Base-by-base conservation (phyloP, 2,329 filamentous ascomycete species). In the Septoria linicola region DNA sequence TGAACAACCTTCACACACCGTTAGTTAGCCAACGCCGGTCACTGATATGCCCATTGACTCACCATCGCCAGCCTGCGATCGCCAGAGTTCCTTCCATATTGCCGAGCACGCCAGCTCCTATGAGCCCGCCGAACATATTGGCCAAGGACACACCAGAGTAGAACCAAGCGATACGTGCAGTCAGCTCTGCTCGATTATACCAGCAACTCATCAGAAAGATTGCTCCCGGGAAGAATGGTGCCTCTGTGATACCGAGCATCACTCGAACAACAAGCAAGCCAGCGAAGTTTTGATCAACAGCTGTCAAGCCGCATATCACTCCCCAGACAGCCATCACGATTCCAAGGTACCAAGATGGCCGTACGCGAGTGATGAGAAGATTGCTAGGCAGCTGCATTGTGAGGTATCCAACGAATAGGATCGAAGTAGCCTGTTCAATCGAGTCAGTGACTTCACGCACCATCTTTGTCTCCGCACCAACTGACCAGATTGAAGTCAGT, bases 251-350 rank as follows among this genome's bases (percentile, higher is more conserved):
- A 1, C 82, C 83, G 53, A 81, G 80, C 3, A 86, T 67, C 68
- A 85, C 85, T 1, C 83, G 77, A 3, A 75, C 65, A 1, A 84
- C 79, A 61, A 89, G 50, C 60, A 63, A 51, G 0, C 82, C 82
- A 0, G 80, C 70, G 45, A 83, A 85, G 70, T 83, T 85, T 37
- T 78, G 68, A 3, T 81, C 81, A 0, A 88, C 66, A 0, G 83
- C 81, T 0, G 83, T 80, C 0, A 84, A 84, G 13, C 88, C 76
- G 4, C 78, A 81, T 8, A 89, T 68, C 54, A 88, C 76, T 41
- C 85, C 87, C 87, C 86, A 82, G 1, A 79, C 75, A 60, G 80
- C 78, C 85, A 96, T 95, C 63, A 93, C 61, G 47, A 95, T 95
- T 49, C 90, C 72, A 32, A 63, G 46, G 19, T 61, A 61, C 57